Conservation (phyloP, 495 filamentous ascomycete species). For the Pyrenula aspistea region DNA sequence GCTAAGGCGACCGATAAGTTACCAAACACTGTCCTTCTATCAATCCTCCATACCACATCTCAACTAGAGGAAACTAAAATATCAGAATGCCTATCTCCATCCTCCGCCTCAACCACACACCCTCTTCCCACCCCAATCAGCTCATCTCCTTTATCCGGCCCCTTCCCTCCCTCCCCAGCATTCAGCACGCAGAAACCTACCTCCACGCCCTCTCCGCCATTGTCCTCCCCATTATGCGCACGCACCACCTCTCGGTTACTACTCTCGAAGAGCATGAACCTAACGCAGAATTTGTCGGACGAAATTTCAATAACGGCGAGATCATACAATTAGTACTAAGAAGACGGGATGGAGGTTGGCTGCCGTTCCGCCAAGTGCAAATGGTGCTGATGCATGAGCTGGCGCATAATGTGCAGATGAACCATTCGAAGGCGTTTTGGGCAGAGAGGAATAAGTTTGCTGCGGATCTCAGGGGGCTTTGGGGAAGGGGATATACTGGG, state of each 20-base stretch:
- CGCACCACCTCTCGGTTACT: constrained; percentile 53
- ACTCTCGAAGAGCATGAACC: constrained; percentile 66
- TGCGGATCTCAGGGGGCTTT: constrained; percentile 48
- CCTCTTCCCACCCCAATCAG: constrained; percentile 53
- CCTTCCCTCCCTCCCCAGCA: constrained; percentile 40
- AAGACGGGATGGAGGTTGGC: constrained; percentile 43
- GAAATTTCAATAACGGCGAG: constrained; percentile 80
- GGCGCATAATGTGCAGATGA: constrained; percentile 77
- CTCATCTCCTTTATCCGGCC: constrained; percentile 70
- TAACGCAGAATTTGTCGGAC: constrained; percentile 63
- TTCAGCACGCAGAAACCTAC: constrained; percentile 51
- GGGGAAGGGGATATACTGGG: constrained; percentile 54
- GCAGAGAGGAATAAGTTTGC: constrained; percentile 55
- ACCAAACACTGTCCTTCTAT: no score
- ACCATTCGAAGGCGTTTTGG: constrained; percentile 66
- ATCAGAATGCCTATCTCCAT: constrained; percentile 38
- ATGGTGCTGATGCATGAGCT: constrained; percentile 79
- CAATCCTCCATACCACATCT: no score
- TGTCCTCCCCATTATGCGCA: constrained; percentile 62
- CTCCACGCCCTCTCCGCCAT: constrained; percentile 68
- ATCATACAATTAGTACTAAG: constrained; percentile 68
- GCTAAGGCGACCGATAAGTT: no score
- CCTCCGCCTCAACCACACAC: constrained; percentile 58
- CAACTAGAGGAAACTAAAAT: no score
- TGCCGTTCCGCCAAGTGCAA: constrained; percentile 64